phyloP scores from a whole-genome alignment of 768 basidiomycete genomes.

The Tulasnella sp. region DNA sequence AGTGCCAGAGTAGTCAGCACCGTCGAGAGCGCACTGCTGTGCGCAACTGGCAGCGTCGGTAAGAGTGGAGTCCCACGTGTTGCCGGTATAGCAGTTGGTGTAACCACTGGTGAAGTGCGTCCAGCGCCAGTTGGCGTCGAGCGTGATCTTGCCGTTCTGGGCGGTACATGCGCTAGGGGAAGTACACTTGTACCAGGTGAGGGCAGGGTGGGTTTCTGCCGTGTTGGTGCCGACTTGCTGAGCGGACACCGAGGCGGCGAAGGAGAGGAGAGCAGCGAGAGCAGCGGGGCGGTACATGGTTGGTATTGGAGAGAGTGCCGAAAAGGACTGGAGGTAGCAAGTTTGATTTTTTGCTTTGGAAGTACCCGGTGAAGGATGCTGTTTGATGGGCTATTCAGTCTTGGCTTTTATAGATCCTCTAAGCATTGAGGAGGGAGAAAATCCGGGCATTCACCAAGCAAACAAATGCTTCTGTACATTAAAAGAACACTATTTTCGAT shows the following conservation, averaged over 20 bases:
- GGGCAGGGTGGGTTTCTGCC: constrained; percentile 43
- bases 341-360: background rate
- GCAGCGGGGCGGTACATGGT: background rate
- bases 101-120: constrained; percentile 32
- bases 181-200: constrained; percentile 44
- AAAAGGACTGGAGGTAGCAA: background rate
- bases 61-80: constrained; percentile 45
- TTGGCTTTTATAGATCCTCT: background rate
- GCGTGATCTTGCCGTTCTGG: constrained; percentile 3
- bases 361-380: background rate
- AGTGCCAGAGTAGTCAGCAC: constrained; percentile 24
- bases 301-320: background rate
- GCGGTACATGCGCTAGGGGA: constrained; percentile 26
- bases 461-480: background rate
- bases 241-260: constrained; percentile 1
- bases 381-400: background rate
- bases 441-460: background rate
- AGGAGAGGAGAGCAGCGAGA: constrained; percentile 16
- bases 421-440: background rate
- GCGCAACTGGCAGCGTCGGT: constrained; percentile 46
- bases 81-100: constrained; percentile 46
- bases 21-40: constrained; percentile 33
- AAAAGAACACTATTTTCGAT: background rate
- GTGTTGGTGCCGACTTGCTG: constrained; percentile 46
- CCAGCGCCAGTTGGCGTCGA: constrained; percentile 27